Percentiles rank a stretch among this genome's conserved stretches.
These are phyloP conservation scores for Brasilioporus rufonigricans DNA, from an alignment of 768 basidiomycete genomes.

Conservation along the genomic window DNA sequence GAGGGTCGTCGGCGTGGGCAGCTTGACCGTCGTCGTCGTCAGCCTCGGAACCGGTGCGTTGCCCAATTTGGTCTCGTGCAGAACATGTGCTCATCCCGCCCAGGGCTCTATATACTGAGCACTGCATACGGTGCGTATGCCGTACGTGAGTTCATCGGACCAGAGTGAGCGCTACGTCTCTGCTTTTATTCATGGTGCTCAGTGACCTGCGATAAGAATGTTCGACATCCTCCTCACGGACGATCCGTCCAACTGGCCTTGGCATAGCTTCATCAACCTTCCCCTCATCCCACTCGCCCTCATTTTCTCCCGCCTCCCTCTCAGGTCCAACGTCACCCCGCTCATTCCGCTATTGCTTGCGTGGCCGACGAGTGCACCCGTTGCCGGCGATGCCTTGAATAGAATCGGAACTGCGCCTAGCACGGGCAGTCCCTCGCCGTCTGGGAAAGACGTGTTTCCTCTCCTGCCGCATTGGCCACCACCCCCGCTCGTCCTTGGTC, in stretches of 20 bases:
- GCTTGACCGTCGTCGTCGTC: slow-evolving; percentile 48
- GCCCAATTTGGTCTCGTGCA: not conserved
- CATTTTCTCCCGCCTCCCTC: slow-evolving; percentile 56
- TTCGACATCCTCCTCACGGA: slow-evolving; percentile 62
- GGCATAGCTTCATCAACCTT: slow-evolving; percentile 72
- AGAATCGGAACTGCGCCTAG: not conserved
- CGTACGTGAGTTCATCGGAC: slow-evolving; percentile 63
- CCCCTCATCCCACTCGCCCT: slow-evolving; percentile 69
- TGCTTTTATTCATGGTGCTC: not conserved
- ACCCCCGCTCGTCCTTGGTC: slow-evolving; percentile 53
- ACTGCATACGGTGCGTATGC: slow-evolving; percentile 76
- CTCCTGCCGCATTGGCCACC: slow-evolving; percentile 52
- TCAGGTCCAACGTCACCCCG: slow-evolving; percentile 27
- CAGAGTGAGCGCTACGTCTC: slow-evolving; percentile 45
- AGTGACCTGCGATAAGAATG: slow-evolving; percentile 41
- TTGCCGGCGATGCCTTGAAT: slow-evolving; percentile 4
- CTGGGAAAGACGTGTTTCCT: slow-evolving; percentile 22
- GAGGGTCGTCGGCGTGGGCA: slow-evolving; percentile 48
- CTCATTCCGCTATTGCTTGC: slow-evolving; percentile 25
- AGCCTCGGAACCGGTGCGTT: slow-evolving; percentile 62
- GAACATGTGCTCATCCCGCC: slow-evolving; percentile 6
- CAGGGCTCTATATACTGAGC: slow-evolving; percentile 48
- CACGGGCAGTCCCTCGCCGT: not conserved
- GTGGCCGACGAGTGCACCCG: slow-evolving; percentile 31
- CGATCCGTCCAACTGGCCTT: slow-evolving; percentile 72